phyloP scores from a whole-genome alignment of 108 stramenopile genomes.

The Fragilariopsis cylindrus region DNA sequence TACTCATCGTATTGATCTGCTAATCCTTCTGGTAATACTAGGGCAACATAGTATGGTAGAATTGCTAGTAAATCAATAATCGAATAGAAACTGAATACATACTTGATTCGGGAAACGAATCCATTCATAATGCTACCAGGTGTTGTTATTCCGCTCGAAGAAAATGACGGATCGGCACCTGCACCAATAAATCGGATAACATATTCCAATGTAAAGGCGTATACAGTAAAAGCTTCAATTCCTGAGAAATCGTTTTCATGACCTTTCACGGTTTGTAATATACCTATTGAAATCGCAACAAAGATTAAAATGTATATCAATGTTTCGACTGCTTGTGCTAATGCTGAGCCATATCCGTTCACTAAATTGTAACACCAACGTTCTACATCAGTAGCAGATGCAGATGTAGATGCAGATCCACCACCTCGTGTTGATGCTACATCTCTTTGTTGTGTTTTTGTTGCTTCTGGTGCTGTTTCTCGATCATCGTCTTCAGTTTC shows the following conservation, averaged over 20 bases:
- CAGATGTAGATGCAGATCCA: not conserved
- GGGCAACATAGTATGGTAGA: conserved; percentile 82
- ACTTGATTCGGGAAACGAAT: conserved; percentile 50
- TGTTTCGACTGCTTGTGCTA: conserved; percentile 56
- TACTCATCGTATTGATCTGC: conserved; percentile 87
- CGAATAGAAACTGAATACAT: conserved; percentile 83
- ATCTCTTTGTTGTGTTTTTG: not conserved
- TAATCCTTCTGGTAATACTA: conserved; percentile 54
- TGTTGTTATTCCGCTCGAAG: not conserved
- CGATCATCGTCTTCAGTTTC: conserved; percentile 65
- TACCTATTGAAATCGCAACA: conserved; percentile 60
- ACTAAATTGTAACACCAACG: conserved; percentile 56
- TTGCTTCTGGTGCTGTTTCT: conserved; percentile 39
- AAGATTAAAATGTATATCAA: conserved; percentile 72
- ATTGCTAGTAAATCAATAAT: conserved; percentile 85
- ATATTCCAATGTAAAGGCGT: conserved; percentile 91
- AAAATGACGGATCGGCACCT: conserved; percentile 75
- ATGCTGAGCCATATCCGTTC: conserved; percentile 62
- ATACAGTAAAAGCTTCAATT: conserved; percentile 77
- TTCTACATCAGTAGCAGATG: conserved; percentile 32
- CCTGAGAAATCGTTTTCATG: conserved; percentile 53
- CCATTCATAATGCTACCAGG: conserved; percentile 20
- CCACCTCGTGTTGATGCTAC: not conserved
- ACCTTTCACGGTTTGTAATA: conserved; percentile 69
- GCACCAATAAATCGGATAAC: conserved; percentile 72